These are phyloP conservation scores for Albophoma yamanashiensis DNA, from an alignment of 2,329 filamentous ascomycete species.

Conservation along the genomic window DNA sequence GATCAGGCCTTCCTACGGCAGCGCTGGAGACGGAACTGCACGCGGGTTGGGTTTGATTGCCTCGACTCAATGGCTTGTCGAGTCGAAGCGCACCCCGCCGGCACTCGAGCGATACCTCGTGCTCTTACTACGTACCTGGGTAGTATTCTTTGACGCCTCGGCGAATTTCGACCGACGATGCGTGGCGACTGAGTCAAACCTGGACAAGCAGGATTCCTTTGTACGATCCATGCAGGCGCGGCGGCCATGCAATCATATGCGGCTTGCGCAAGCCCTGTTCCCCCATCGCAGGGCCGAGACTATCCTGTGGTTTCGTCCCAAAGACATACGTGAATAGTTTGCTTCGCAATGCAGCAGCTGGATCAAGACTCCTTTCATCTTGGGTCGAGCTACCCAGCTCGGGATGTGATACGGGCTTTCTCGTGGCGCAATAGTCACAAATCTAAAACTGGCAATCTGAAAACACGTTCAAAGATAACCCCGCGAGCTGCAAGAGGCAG, in stretches of 20 bases:
- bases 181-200: background rate
- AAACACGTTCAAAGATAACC: background rate
- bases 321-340: no score
- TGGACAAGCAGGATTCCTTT: background rate
- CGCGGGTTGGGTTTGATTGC: background rate
- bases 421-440: background rate
- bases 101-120: background rate
- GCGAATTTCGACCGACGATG: background rate
- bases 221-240: background rate
- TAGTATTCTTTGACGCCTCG: background rate
- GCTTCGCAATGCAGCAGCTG: no score
- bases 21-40: background rate
- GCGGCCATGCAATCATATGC: background rate
- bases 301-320: background rate
- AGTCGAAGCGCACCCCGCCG: background rate
- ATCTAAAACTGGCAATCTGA: background rate
- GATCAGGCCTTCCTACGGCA: background rate
- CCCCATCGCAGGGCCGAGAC: background rate
- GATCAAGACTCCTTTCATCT: no score
- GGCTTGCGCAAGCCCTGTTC: background rate
- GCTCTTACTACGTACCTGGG: no score
- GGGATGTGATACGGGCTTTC: background rate
- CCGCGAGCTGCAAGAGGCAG: no score
- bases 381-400: no score
- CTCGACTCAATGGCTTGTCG: background rate